Evolutionary conservation across 2,329 filamentous ascomycete genomes (phyloP).

Genomic region (Trichoderma sp.): DNA sequence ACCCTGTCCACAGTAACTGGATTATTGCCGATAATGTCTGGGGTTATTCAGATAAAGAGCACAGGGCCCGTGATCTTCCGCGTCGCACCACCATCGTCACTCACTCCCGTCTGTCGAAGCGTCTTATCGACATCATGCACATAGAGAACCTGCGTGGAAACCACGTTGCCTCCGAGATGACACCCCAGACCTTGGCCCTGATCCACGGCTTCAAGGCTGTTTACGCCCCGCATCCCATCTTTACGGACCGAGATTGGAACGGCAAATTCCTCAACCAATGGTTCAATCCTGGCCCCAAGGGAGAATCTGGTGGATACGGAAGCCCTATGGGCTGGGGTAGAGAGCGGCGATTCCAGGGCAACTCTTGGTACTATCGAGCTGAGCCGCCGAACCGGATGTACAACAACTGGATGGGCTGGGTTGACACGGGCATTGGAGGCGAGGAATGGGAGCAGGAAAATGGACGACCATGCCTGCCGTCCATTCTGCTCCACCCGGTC

Average conservation of each 20-base stretch:
- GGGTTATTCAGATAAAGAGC: slow-evolving; percentile 58
- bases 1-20: slow-evolving; percentile 72
- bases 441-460: slow-evolving; percentile 56
- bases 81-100: slow-evolving; percentile 78
- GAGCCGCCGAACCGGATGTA: slow-evolving; percentile 59
- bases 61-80: slow-evolving; percentile 59
- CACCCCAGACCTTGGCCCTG: slow-evolving; percentile 69
- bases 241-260: slow-evolving; percentile 73
- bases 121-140: slow-evolving; percentile 74
- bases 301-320: slow-evolving; percentile 54
- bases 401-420: slow-evolving; percentile 65
- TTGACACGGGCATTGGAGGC: slow-evolving; percentile 57
- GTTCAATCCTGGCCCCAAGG: slow-evolving; percentile 61
- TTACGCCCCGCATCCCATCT: slow-evolving; percentile 76
- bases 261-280: slow-evolving; percentile 54
- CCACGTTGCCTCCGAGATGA: slow-evolving; percentile 81
- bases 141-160: slow-evolving; percentile 71
- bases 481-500: slow-evolving; percentile 61
- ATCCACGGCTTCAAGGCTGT: slow-evolving; percentile 79
- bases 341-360: slow-evolving; percentile 58
- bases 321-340: slow-evolving; percentile 62
- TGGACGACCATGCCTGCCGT: slow-evolving; percentile 59
- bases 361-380: slow-evolving; percentile 63
- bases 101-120: slow-evolving; percentile 71
- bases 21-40: slow-evolving; percentile 68